Evolutionary conservation across 306 rosid species (phyloP), one percentile per base, ranked within the genome.

Genomic region (Oemleria cerasiformis): DNA sequence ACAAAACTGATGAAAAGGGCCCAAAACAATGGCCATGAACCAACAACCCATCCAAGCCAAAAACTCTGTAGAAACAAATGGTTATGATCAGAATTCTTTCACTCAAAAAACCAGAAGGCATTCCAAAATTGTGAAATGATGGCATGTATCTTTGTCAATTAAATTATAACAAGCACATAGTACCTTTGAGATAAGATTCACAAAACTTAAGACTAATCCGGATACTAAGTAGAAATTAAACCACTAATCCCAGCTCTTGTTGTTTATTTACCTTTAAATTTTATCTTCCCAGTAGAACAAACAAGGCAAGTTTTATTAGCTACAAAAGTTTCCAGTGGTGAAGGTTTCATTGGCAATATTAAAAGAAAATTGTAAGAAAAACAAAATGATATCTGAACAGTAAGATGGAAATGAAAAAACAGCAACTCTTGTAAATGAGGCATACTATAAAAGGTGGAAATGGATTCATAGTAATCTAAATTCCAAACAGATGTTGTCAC

Each of bases 21-120:
- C 92, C 96, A 94, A 75, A 91, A 89, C 82, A 94, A 85, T 65
- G 99, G 99, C 92, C 97, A 82, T 50, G 99, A 94, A 76, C 99
- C 96, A 65, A 94, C 96, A 78, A 89, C 38, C 97, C 92, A 91
- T 42, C 92, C 92, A 56, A 94, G 88, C 88, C 92, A 85, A 79
- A 94, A 94, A 77, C 99, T 91, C 97, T 91, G 92, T 15, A 60
- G 43, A 70, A 86, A 80, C 74, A 30, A 45, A 79, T 58, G 16
- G 41, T 42, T 60, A 71, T 58, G 49, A 75, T 82, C 47, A 85
- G 81, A 78, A 67, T 59, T 43, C 12, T 68, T 67, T 49, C 39
- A 61, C 47, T 57, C 72, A 41, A 63, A 39, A 42, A 15, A 64
- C n/a, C 64, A 64, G 71, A 43, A 15, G n/a, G 71, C 57, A 30